phyloP scores from a whole-genome alignment of 139 green algal species.

The Chlorella sp. region DNA sequence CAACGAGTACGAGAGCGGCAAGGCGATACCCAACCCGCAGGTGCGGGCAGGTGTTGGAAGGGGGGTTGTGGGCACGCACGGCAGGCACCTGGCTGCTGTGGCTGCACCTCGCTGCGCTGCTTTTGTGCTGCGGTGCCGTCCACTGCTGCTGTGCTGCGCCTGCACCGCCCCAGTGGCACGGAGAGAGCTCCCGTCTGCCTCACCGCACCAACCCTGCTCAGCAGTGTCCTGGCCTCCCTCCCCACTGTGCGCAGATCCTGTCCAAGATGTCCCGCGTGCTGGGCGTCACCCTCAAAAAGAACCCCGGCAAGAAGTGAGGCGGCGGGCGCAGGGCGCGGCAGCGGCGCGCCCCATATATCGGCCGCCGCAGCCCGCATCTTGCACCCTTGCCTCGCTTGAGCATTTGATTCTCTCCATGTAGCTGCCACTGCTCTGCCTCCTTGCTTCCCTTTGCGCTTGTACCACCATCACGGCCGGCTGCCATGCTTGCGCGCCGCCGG shows the following conservation, averaged over 20 bases:
- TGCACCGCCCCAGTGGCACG: no score
- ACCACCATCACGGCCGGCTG: no score
- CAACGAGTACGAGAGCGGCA: constrained; percentile 89
- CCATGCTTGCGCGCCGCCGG: no score
- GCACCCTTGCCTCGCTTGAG: background rate
- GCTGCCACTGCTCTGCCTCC: no score
- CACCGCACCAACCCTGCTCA: background rate
- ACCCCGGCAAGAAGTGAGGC: constrained; percentile 59
- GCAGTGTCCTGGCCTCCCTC: background rate
- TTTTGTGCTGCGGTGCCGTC: background rate
- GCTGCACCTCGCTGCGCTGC: background rate
- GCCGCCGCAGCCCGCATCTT: background rate
- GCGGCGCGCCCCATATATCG: background rate
- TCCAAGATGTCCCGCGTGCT: constrained; percentile 91
- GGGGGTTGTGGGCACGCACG: no score
- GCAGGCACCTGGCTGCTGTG: no score
- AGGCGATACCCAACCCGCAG: constrained; percentile 97
- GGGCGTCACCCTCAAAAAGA: constrained; percentile 76
- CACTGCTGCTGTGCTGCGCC: background rate
- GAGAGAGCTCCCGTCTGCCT: no score
- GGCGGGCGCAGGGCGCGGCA: background rate
- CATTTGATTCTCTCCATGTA: no score
- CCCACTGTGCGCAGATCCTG: constrained; percentile 62
- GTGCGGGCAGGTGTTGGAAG: constrained; percentile 41
- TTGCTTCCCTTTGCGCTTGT: no score